A percentile compares a stretch with the other conserved stretches of the same genome.
phyloP scores from a whole-genome alignment of 176 grass and related monocot species.

The Avena sativa region DNA sequence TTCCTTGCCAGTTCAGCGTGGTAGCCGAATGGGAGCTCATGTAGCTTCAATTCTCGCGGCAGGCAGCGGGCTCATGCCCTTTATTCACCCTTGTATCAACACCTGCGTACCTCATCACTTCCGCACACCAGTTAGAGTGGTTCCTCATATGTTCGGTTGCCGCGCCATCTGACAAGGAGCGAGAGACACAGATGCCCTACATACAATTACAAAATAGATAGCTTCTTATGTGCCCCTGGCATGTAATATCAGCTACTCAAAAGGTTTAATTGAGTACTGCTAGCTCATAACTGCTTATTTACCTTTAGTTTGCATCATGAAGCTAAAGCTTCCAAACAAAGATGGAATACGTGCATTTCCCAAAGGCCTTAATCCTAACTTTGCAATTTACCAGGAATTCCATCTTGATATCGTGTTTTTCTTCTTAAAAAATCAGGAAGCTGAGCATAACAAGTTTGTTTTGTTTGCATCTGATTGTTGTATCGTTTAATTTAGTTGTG shows the following conservation, averaged over 20 bases:
- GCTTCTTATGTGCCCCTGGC: background rate
- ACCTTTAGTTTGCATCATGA: constrained; percentile 13
- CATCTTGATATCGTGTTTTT: background rate
- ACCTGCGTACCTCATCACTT: background rate
- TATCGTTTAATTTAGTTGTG: background rate
- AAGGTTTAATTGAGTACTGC: background rate
- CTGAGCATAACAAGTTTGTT: background rate
- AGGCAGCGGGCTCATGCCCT: background rate
- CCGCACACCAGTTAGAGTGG: background rate
- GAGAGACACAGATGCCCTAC: background rate
- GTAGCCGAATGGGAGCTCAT: background rate
- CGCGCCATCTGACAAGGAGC: background rate
- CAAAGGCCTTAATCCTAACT: background rate
- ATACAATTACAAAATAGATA: background rate
- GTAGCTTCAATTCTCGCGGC: background rate
- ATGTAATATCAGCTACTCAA: too few species aligned
- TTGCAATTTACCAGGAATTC: background rate
- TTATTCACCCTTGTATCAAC: background rate
- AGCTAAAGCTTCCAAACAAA: constrained; percentile 16
- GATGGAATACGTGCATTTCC: constrained; percentile 4
- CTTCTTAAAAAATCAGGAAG: constrained; percentile 3
- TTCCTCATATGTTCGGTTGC: background rate
- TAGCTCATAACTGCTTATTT: constrained; percentile 16
- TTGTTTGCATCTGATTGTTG: background rate
- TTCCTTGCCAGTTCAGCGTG: background rate